Conservation (phyloP, 2,329 filamentous ascomycete genomes). For the Monosporascus sp. region DNA sequence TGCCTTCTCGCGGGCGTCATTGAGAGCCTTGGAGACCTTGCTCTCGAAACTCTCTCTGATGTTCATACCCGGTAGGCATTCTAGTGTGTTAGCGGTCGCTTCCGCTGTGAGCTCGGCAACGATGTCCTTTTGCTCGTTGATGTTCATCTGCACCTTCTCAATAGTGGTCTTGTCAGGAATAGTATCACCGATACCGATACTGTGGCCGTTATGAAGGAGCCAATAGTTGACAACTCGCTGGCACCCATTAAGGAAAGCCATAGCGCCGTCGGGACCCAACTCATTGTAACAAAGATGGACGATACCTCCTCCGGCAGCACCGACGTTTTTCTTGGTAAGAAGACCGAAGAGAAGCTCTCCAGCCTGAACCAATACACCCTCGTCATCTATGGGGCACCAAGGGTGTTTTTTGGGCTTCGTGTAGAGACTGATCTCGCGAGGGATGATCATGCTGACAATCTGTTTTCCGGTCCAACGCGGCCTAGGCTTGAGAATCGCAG, state of each 20-base stretch:
- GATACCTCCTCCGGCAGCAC: conserved; percentile 84
- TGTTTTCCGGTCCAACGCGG: conserved; percentile 98
- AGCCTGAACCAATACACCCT: conserved; percentile 75
- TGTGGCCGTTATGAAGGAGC: conserved; percentile 93
- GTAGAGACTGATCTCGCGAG: conserved; percentile 76
- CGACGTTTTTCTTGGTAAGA: conserved; percentile 89
- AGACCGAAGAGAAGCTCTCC: conserved; percentile 89
- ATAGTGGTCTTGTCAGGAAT: conserved; percentile 87
- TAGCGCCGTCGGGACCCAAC: conserved; percentile 76
- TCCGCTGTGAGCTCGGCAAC: conserved; percentile 70
- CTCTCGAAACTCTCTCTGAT: conserved; percentile 97
- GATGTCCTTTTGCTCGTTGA: conserved; percentile 75
- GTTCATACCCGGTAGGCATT: conserved; percentile 96
- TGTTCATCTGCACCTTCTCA: conserved; percentile 74
- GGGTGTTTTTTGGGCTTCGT: conserved; percentile 58
- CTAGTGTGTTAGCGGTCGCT: conserved; percentile 82
- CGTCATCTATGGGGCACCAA: conserved; percentile 61
- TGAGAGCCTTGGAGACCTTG: conserved; percentile 89
- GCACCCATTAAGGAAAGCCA: conserved; percentile 92
- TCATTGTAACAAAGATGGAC: conserved; percentile 97
- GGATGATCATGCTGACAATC: conserved; percentile 89
- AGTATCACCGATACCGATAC: conserved; percentile 97
- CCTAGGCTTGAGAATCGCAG: conserved; percentile 88
- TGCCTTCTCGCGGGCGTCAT: conserved; percentile 93
- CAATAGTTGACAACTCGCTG: conserved; percentile 96